Conservation (phyloP, 208 protist genomes). For the Entamoeba invadens region DNA sequence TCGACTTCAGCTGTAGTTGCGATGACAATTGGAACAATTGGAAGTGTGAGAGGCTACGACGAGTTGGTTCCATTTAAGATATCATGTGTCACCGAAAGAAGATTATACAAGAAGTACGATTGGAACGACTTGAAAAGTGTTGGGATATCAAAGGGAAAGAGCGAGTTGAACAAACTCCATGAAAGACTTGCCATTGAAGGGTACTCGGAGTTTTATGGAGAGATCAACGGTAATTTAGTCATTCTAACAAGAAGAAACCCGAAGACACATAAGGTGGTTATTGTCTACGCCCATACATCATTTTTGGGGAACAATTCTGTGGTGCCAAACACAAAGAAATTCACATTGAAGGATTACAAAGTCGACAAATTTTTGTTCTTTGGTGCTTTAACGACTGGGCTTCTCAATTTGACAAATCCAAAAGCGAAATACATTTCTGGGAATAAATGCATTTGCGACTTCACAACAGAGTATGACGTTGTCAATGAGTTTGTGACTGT, state of each 20-base stretch:
- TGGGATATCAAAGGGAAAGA: not conserved
- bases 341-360: not conserved
- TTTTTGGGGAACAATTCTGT: not conserved
- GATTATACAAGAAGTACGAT: not conserved
- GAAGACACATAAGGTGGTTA: slow-evolving; percentile 10
- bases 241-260: slow-evolving; percentile 15
- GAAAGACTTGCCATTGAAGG: not conserved
- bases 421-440: not conserved
- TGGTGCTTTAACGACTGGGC: not conserved
- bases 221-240: slow-evolving; percentile 7
- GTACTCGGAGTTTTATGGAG: not conserved
- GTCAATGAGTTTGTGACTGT: not conserved
- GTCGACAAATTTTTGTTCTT: not conserved
- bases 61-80: slow-evolving; percentile 38
- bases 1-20: slow-evolving; percentile 33
- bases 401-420: not conserved
- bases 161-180: slow-evolving; percentile 15
- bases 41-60: slow-evolving; percentile 42
- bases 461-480: not conserved
- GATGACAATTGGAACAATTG: slow-evolving; percentile 26
- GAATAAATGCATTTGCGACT: not conserved
- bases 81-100: slow-evolving; percentile 36
- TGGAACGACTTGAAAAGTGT: not conserved
- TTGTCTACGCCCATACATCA: slow-evolving; percentile 5
- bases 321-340: not conserved